Base-by-base conservation (phyloP, 2,329 filamentous ascomycete species). In the Sphaerulina vaccinii region DNA sequence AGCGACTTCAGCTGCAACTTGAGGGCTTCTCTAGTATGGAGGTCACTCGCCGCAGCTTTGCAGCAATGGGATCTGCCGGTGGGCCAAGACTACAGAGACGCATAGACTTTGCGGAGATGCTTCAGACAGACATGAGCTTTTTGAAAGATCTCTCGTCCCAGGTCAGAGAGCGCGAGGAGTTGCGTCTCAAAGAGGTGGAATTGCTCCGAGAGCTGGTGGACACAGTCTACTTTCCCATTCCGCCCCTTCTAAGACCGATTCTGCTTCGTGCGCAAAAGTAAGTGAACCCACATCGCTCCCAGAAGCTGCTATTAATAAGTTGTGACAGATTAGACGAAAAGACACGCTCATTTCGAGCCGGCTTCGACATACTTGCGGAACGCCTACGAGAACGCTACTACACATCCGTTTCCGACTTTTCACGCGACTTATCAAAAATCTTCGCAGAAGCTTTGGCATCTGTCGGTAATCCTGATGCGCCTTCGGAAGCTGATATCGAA, bases 11-110 rank as follows among this genome's bases (percentile, higher is more conserved):
- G 69, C 75, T 97, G 51, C 91, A 96, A 70, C 87, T 96, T 79
- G 92, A 97, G 70, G 89, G 90, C 0, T 99, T 97, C 70, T 92
- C 92, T 5, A 96, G 90, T 0, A 96, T 96, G 87, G 93, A 99
- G 71, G 85, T 99, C 59, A 96, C 93, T 2, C 82, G 93, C 46
- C 86, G 93, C 53, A 92, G 97, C 70, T 99, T 96, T 71, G 87
- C 87, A n/a, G 86, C 87, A 32, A 96, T 97, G 89, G 93, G 93
- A 5, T 84, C 87, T 35, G 85, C 84, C 40, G 93, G 93, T 49
- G 84, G 86, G 63, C 81, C 87, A 21, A 82, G 90, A 42, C 77
- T 99, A 23, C 79, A 86, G 44, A 81, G 90, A 52, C 85, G 93
- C 38, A 91, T 97, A 60, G 88, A 92, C 56, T 99, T 99, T 68